A percentile compares a stretch with the other conserved stretches of the same genome.
These are phyloP conservation scores for Cajanus cajan DNA, from an alignment of 306 rosid genomes.

Conservation along the genomic window DNA sequence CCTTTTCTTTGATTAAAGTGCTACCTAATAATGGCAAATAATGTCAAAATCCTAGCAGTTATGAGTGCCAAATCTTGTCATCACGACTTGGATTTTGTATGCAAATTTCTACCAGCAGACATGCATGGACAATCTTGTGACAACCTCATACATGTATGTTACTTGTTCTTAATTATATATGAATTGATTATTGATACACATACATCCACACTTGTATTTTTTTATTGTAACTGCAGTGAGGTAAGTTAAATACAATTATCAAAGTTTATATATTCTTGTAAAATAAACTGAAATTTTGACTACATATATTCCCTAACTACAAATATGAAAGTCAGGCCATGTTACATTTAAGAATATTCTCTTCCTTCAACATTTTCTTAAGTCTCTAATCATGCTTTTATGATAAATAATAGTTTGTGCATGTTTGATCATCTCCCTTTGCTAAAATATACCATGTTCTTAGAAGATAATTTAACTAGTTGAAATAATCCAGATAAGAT, in stretches of 20 bases:
- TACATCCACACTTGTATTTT: neutral
- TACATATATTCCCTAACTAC: neutral
- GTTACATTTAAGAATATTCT: neutral
- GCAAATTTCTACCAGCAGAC: conserved; percentile 39
- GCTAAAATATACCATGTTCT: neutral
- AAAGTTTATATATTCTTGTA: neutral
- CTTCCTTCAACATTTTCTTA: neutral
- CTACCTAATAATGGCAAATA: conserved; percentile 34
- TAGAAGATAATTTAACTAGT: neutral
- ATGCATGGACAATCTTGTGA: conserved; percentile 36
- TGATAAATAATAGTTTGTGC: neutral
- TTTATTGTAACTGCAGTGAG: neutral
- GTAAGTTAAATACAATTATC: neutral
- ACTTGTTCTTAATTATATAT: neutral
- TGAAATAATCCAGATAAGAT: neutral
- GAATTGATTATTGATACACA: neutral
- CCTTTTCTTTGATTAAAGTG: conserved; percentile 20
- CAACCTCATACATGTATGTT: neutral
- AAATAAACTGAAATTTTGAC: neutral
- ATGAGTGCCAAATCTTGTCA: conserved; percentile 54
- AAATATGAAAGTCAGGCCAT: neutral
- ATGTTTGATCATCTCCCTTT: neutral
- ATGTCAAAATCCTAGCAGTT: conserved; percentile 32
- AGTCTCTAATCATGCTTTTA: neutral
- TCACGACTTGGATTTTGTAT: conserved; percentile 33